A percentile compares a stretch with the other conserved stretches of the same genome.
These are phyloP conservation scores for Tulasnella sp. DNA, from an alignment of 768 basidiomycete species.

Conservation along the genomic window DNA sequence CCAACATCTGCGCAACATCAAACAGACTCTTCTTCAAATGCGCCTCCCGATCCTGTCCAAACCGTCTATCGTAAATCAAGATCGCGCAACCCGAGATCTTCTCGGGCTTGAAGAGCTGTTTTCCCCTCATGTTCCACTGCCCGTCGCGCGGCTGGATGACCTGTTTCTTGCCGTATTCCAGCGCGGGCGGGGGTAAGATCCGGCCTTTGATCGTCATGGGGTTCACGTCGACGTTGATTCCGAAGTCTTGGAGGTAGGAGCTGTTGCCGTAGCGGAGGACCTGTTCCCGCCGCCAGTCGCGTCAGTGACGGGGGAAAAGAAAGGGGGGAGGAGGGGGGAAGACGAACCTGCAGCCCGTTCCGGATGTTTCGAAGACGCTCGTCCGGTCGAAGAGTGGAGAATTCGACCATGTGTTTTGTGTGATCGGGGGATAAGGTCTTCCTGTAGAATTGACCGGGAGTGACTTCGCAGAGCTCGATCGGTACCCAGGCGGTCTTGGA, in stretches of 20 bases:
- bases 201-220: conserved; percentile 52
- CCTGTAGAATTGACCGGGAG: conserved; percentile 56
- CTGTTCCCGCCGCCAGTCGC: neutral
- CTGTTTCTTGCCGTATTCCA: conserved; percentile 45
- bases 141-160: conserved; percentile 53
- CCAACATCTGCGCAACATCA: conserved; percentile 25
- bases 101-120: conserved; percentile 44
- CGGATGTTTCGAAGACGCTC: conserved; percentile 46
- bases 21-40: neutral
- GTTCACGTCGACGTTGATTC: conserved; percentile 46
- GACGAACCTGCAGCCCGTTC: conserved; percentile 39
- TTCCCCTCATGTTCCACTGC: conserved; percentile 61
- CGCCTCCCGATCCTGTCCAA: conserved; percentile 23
- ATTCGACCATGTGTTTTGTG: conserved; percentile 48
- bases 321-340: neutral
- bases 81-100: conserved; percentile 46
- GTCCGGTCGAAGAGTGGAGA: conserved; percentile 51
- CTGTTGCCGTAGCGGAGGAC: conserved; percentile 51
- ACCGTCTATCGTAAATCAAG: conserved; percentile 57
- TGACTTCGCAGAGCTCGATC: conserved; percentile 52
- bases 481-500: conserved; percentile 41
- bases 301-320: neutral
- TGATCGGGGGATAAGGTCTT: conserved; percentile 60
- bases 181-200: conserved; percentile 47
- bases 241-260: conserved; percentile 62